These are phyloP conservation scores for Microascus cirrosus DNA, from an alignment of 2,329 filamentous ascomycete species.

Conservation along the genomic window DNA sequence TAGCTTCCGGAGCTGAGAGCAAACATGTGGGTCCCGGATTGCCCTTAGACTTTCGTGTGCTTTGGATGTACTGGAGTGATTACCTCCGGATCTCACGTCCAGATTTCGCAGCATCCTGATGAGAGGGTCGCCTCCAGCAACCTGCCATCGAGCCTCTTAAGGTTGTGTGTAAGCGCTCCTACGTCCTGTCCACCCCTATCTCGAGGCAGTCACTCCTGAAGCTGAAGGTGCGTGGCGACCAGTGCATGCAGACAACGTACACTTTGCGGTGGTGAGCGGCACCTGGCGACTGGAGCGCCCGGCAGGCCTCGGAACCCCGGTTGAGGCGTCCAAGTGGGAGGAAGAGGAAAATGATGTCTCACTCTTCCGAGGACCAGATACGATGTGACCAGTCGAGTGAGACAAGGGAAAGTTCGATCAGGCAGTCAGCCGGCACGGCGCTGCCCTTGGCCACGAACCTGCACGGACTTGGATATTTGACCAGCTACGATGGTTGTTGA, in stretches of 20 bases:
- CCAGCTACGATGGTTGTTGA: background rate
- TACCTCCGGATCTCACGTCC: background rate
- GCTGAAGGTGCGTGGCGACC: background rate
- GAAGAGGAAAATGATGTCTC: background rate
- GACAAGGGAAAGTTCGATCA: background rate
- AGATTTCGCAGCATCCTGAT: background rate
- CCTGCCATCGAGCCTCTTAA: background rate
- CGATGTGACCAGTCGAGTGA: background rate
- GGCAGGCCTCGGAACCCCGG: background rate
- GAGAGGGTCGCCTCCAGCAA: background rate
- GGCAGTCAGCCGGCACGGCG: background rate
- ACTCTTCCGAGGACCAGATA: background rate
- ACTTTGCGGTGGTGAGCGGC: too few relatives aligned
- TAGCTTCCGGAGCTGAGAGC: too few relatives aligned
- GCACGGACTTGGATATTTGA: background rate
- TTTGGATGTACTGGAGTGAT: background rate
- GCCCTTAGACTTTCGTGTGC: background rate
- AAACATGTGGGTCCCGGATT: background rate
- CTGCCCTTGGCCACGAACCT: background rate
- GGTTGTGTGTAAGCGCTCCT: too few relatives aligned
- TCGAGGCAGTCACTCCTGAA: background rate
- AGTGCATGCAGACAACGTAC: background rate
- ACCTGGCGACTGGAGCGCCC: too few relatives aligned
- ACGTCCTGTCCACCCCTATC: too few relatives aligned
- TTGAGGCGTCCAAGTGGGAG: background rate